Evolutionary conservation across 805 yeast genomes (phyloP), one percentile per base, ranked within the genome.

Genomic region (Lipomyces oligophaga): DNA sequence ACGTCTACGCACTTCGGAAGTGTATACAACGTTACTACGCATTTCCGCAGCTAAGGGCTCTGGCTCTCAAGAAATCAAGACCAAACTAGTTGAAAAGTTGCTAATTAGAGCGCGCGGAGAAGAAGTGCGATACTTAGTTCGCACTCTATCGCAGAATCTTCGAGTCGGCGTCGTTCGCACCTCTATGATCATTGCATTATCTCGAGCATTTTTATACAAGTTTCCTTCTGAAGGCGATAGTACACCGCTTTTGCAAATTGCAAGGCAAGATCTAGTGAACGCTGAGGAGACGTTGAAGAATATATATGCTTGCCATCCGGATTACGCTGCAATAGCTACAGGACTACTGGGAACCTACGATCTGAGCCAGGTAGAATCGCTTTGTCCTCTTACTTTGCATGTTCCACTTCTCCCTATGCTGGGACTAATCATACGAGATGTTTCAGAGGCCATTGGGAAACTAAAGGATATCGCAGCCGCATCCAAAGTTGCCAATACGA

Each of bases 341-440:
- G 55, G 13, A 16, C 43, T 2, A 39, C 52, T 13, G 38, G 58
- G 4, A 35, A 11, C 30, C 24, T 4, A 16, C 30, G 26, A 27
- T 19, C 58, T 21, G n/a, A 13, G 4, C 7, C n/a, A 21, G 5
- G 25, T 54, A 7, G 25, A 38, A 3, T 34, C 5, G 2, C 13
- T 36, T 10, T 58, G 60, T 31, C 58, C 60, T 2, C 24, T 57
- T 21, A 25, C 54, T 24, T 24, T 57, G 6, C 60, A 57, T 36
- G 41, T 51, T 10, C 60, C 60, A 13, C 22, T 57, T 8, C 21
- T 47, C 41, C 61, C 61, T 5, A 58, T 58, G 61, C 45, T 58
- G n/a, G 61, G 61, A 3, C 43, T 55, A 30, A 58, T 56, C 27
- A 58, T 61, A 24, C 42, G 51, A n/a, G 60, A 58, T 26, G 16